A percentile compares a stretch with the other conserved stretches of the same genome.
Conservation (phyloP, 805 yeast species). For the Teunomyces tritomae region DNA sequence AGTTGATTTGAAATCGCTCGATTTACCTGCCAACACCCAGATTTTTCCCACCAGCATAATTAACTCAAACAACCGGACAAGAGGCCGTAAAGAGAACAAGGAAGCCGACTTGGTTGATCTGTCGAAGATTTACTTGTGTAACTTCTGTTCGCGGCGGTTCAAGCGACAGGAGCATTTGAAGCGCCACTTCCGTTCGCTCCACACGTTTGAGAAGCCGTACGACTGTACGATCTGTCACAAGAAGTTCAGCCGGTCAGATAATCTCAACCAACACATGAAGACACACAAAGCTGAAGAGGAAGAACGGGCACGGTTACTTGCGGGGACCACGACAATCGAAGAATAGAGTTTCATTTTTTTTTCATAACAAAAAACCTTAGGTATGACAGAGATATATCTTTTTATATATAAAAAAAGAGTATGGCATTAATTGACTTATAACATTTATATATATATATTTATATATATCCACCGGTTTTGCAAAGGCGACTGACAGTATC, state of each 20-base stretch:
- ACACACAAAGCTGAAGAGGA: constrained; percentile 38
- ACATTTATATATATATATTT: not conserved
- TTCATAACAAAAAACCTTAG: too few relatives aligned
- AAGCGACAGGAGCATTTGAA: constrained; percentile 76
- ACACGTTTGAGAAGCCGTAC: constrained; percentile 70
- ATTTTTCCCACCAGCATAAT: constrained; percentile 33
- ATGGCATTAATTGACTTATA: not conserved
- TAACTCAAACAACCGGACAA: constrained; percentile 37
- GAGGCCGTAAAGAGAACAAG: constrained; percentile 66
- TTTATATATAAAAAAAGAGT: not conserved
- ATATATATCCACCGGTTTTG: not conserved
- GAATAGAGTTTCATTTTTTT: not conserved
- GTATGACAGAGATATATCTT: too few relatives aligned
- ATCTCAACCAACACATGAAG: constrained; percentile 63
- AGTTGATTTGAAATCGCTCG: constrained; percentile 37
- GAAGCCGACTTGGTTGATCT: constrained; percentile 51
- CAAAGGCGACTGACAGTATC: not conserved
- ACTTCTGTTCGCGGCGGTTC: constrained; percentile 61
- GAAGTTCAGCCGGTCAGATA: constrained; percentile 66
- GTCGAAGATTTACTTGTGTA: constrained; percentile 60
- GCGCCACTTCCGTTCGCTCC: constrained; percentile 71
- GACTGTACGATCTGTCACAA: constrained; percentile 60
- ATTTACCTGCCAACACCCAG: constrained; percentile 39
- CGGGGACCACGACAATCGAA: constrained; percentile 2
- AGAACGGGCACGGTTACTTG: not conserved